Conservation (phyloP, 2,329 filamentous ascomycete species). For the Cladophialophora immunda region DNA sequence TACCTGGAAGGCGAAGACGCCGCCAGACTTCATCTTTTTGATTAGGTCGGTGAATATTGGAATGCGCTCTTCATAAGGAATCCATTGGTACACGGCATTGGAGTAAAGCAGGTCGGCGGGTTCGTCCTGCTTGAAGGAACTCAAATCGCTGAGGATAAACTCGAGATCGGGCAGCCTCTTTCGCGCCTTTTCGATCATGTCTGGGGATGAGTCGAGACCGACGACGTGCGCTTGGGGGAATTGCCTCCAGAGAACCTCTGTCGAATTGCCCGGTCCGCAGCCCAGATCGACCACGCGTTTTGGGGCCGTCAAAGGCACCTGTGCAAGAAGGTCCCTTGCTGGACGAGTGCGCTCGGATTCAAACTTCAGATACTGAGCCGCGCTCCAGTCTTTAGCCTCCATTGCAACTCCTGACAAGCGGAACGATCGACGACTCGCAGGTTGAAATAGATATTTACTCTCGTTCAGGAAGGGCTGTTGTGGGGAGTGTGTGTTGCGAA, state of each 20-base stretch:
- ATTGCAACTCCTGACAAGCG: slow-evolving; percentile 9
- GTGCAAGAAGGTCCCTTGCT: slow-evolving; percentile 62
- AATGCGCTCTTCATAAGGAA: slow-evolving; percentile 56
- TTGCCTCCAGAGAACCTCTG: slow-evolving; percentile 55
- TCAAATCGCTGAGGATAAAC: slow-evolving; percentile 59
- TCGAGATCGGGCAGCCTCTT: slow-evolving; percentile 51
- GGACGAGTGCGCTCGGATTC: slow-evolving; percentile 62
- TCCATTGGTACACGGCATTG: slow-evolving; percentile 69
- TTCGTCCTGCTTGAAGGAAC: slow-evolving; percentile 46
- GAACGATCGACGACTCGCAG: slow-evolving; percentile 1
- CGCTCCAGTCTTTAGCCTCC: slow-evolving; percentile 59
- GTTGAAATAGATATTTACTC: neutral
- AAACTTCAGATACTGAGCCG: slow-evolving; percentile 66
- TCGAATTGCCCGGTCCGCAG: slow-evolving; percentile 69
- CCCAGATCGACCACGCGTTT: slow-evolving; percentile 64
- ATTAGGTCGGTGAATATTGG: slow-evolving; percentile 57
- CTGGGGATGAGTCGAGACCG: slow-evolving; percentile 64
- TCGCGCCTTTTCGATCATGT: slow-evolving; percentile 64
- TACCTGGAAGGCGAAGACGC: slow-evolving; percentile 64
- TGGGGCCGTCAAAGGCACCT: slow-evolving; percentile 53
- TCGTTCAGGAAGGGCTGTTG: slow-evolving; percentile 1
- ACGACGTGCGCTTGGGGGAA: slow-evolving; percentile 59
- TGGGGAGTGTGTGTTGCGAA: neutral
- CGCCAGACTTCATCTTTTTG: slow-evolving; percentile 50
- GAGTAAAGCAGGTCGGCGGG: slow-evolving; percentile 60